Evolutionary conservation across 495 filamentous ascomycete genomes (phyloP).

Genomic region (Chaetomidium leptoderma): DNA sequence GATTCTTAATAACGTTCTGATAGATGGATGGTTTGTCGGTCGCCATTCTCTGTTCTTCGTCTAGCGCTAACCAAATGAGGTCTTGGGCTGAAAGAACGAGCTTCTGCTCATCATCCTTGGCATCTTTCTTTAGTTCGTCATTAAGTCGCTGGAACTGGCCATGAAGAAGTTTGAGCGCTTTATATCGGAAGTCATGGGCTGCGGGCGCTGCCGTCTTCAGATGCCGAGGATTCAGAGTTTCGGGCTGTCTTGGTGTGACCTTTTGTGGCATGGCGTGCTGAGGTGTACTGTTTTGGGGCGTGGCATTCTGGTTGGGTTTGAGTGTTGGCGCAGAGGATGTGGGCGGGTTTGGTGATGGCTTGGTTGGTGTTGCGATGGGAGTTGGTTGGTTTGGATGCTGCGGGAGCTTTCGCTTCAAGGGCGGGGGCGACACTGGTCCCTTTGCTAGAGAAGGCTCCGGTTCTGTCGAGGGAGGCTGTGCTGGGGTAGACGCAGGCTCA

Average conservation of each 20-base stretch:
- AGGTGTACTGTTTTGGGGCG: neutral
- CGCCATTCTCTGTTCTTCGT: constrained; percentile 78
- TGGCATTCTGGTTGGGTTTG: neutral
- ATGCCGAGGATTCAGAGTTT: constrained; percentile 75
- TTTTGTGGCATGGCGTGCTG: constrained; percentile 11
- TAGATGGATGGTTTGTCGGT: constrained; percentile 65
- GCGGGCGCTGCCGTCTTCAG: constrained; percentile 64
- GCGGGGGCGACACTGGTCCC: constrained; percentile 33
- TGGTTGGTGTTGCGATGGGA: neutral
- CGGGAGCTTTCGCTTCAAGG: constrained; percentile 29
- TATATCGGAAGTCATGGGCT: constrained; percentile 59
- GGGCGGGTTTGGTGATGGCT: neutral
- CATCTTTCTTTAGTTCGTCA: constrained; percentile 53
- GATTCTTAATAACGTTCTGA: constrained; percentile 72
- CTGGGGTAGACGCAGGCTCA: constrained; percentile 14
- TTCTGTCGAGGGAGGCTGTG: neutral
- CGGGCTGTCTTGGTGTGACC: constrained; percentile 33
- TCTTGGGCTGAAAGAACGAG: constrained; percentile 63
- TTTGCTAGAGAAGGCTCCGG: constrained; percentile 18
- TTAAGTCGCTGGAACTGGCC: constrained; percentile 70
- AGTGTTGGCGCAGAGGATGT: constrained; percentile 1
- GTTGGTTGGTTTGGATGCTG: neutral
- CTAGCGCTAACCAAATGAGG: constrained; percentile 71
- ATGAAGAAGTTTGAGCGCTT: constrained; percentile 69
- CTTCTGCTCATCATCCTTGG: constrained; percentile 34